Base-by-base conservation (phyloP, 805 yeast species). In the Saturnispora quitensis region DNA sequence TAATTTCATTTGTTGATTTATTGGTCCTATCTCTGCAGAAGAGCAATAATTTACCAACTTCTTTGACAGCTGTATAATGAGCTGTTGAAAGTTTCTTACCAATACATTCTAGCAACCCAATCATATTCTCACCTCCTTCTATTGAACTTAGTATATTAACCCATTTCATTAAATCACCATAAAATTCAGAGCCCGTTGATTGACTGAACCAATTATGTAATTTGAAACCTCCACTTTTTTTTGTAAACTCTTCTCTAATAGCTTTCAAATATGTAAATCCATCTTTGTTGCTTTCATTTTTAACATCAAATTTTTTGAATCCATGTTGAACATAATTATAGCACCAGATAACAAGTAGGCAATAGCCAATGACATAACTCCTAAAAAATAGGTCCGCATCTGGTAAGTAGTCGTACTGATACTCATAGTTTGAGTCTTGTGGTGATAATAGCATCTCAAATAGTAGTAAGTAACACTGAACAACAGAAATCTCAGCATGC, bases 391-490 rank as follows among this genome's bases (percentile, higher is more conserved):
- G 74, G 59, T 81, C 85, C 3, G 72, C 62, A 53, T 77, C 77
- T 0, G 81, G 76, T 46, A 75, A 72, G 62, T 78, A 80, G 18
- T 67, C 66, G 47, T 71, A 74, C 38, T 70, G 69, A 43, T 68
- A 68, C 40, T 74, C 76, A 42, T 65, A 69, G 24, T 58, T 55
- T 13, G 70, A 63, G 55, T 75, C 80, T 56, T 73, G 74, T n/a
- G 80, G 82, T 10, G 73, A 69, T 44, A 83, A 61, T 55, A 80
- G 76, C 77, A 79, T 77, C 60, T 84, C 88, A 67, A 77, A 78
- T 27, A 84, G 59, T 51, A 81, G 71, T 56, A 80, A 68, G 55
- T 80, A 80, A 20, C 86, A 82, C 61, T 84, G 86, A 40, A 82
- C 69, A 8, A 78, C 77, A 25, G 81, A 71, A 10, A 78, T 66